Percentiles rank a stretch among this genome's conserved stretches.
Evolutionary conservation across 306 rosid genomes (phyloP).

Genomic region (Rosa rugosa): DNA sequence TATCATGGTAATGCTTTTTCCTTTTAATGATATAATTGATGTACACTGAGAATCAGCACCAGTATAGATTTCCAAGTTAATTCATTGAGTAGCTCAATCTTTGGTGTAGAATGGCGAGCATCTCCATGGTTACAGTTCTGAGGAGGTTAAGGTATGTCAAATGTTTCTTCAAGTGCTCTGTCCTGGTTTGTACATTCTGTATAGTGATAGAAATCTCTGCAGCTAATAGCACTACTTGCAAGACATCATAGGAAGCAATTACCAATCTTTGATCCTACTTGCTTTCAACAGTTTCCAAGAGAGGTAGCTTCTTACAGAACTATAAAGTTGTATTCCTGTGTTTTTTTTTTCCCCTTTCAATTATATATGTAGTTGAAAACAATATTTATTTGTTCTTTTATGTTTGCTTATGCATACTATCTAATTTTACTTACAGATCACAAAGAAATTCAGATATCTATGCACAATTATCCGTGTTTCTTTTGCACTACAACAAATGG

Average conservation of each 20-base stretch:
- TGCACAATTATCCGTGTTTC: slow-evolving; percentile 37
- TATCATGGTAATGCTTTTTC: slow-evolving; percentile 30
- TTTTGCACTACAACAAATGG: slow-evolving; percentile 25
- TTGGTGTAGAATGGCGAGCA: slow-evolving; percentile 27
- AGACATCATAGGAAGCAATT: slow-evolving; percentile 39
- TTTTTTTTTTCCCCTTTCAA: background rate
- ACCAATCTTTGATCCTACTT: slow-evolving; percentile 31
- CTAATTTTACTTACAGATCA: slow-evolving; percentile 15
- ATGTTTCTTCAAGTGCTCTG: slow-evolving; percentile 5
- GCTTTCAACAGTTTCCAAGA: slow-evolving; percentile 19
- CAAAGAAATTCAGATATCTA: slow-evolving; percentile 35
- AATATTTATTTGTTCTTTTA: background rate
- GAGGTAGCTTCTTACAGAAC: slow-evolving; percentile 26
- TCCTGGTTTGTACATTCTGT: slow-evolving; percentile 4
- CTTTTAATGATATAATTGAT: background rate
- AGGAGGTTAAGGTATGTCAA: slow-evolving; percentile 40
- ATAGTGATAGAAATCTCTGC: slow-evolving; percentile 13
- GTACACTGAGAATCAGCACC: background rate
- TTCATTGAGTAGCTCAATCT: background rate
- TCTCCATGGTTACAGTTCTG: slow-evolving; percentile 32
- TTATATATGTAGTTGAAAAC: background rate
- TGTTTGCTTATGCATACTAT: background rate
- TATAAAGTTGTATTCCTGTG: background rate
- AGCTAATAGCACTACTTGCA: slow-evolving; percentile 42
- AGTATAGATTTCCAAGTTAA: background rate